Percentiles rank a stretch among this genome's conserved stretches.
Conservation (phyloP, 495 filamentous ascomycete genomes). For the Oleoguttula mirabilis region DNA sequence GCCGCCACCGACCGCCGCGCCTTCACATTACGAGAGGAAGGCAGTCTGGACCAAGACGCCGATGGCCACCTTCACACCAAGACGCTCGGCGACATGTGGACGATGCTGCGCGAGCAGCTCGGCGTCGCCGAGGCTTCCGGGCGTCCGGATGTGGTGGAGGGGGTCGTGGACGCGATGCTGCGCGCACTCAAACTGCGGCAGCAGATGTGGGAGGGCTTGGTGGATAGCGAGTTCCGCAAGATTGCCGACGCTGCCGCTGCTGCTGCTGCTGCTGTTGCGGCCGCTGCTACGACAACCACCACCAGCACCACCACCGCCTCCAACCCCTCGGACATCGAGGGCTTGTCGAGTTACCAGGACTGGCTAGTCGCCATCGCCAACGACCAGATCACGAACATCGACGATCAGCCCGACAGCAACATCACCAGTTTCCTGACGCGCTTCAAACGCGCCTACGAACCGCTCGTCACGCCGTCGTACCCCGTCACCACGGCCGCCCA, state of each 20-base stretch:
- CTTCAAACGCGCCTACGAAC: slow-evolving; percentile 67
- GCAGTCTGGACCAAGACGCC: slow-evolving; percentile 72
- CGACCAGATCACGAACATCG: slow-evolving; percentile 95
- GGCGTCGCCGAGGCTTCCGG: slow-evolving; percentile 67
- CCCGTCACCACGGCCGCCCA: slow-evolving; percentile 56
- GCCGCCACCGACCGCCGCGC: slow-evolving; percentile 63
- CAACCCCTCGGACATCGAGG: slow-evolving; percentile 49
- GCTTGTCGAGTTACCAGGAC: slow-evolving; percentile 70
- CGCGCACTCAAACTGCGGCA: slow-evolving; percentile 70
- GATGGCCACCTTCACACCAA: slow-evolving; percentile 81
- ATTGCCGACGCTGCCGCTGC: slow-evolving; percentile 31
- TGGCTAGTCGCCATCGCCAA: slow-evolving; percentile 96
- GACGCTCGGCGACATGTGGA: slow-evolving; percentile 87
- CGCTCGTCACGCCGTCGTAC: slow-evolving; percentile 70
- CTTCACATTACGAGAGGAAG: slow-evolving; percentile 62
- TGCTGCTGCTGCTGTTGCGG: too few relatives aligned
- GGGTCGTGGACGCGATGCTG: slow-evolving; percentile 90
- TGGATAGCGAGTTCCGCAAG: slow-evolving; percentile 72
- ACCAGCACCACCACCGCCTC: slow-evolving; percentile 32
- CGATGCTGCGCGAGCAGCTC: slow-evolving; percentile 88
- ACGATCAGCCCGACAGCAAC: slow-evolving; percentile 64
- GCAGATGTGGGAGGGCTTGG: slow-evolving; percentile 68
- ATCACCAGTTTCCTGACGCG: slow-evolving; percentile 65
- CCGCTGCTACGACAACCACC: too few relatives aligned
- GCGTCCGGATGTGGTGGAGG: slow-evolving; percentile 76